Evolutionary conservation across 352 stramenopile species (phyloP), one percentile per base, ranked within the genome.

Genomic region (Globisporangium cederbergense): DNA sequence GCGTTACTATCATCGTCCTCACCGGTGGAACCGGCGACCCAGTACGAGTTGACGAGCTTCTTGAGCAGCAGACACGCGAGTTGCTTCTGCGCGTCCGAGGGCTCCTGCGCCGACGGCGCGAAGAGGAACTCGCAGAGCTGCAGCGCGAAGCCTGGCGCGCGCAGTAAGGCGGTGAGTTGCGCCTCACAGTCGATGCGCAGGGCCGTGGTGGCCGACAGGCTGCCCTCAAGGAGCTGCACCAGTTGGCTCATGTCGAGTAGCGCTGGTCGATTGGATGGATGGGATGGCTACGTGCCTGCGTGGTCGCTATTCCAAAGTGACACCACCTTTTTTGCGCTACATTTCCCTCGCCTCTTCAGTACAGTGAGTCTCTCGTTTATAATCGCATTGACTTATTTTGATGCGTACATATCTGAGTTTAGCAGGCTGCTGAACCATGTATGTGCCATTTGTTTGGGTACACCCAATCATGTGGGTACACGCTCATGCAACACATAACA

Each of bases 101-200:
- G 68, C 30, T 81, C 66, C 3, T 49, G 36, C 20, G 72, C 73
- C 43, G 63, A 46, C 30, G 72, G 54, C 25, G 72, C 50, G 62
- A 90, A 89, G 46, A 94, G 70, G 65, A 90, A 88, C 71, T 89
- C 75, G 52, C 75, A 79, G 38, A 94, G 76, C 66, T 91, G 77
- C 22, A 84, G 64, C 20, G 83, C 81, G 72, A 94, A 94, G 64
- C 83, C 86, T 30, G 80, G 73, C 45, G 74, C 64, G 28, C 66
- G 70, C 65, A 93, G 67, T 53, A 89, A 71, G 65, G 74, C 62
- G 49, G 78, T 93, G 18, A 93, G 73, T 47, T 85, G 83, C 66
- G 75, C 78, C 60, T 93, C 83, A 56, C 78, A 84, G 49, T 86
- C 75, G 43, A 69, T 77, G 50, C 79, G 83, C n/a, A 77, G 65